Evolutionary conservation across 495 filamentous ascomycete genomes (phyloP).

Genomic region (Gamarada debralockiae): DNA sequence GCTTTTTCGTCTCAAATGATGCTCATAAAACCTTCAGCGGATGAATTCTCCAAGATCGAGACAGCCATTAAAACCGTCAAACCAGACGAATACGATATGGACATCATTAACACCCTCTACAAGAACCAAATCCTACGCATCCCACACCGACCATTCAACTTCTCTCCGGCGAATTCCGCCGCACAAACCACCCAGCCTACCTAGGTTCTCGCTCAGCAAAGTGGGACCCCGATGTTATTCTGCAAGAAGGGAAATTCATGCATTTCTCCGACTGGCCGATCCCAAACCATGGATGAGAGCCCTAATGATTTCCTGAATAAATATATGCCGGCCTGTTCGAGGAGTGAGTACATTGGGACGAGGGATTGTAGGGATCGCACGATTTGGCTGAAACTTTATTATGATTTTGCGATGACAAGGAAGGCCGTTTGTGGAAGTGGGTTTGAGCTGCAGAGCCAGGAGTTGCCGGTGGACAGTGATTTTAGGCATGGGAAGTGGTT

Average conservation of each 20-base stretch:
- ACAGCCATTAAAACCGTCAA: constrained; percentile 30
- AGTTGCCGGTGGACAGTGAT: constrained; percentile 12
- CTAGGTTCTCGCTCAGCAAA: constrained; percentile 41
- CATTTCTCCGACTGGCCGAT: constrained; percentile 71
- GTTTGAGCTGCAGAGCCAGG: constrained; percentile 21
- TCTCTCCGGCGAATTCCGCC: constrained; percentile 54
- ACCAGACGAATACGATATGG: constrained; percentile 50
- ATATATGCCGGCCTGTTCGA: constrained; percentile 18
- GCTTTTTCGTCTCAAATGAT: constrained; percentile 50
- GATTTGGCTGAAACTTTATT: constrained; percentile 60
- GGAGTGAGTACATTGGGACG: constrained; percentile 19
- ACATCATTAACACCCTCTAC: constrained; percentile 57
- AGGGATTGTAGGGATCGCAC: constrained; percentile 38
- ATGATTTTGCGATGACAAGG: constrained; percentile 54
- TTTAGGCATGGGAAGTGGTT: constrained; percentile 18
- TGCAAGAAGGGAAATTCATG: constrained; percentile 58
- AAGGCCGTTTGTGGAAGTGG: constrained; percentile 33
- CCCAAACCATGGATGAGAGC: constrained; percentile 54
- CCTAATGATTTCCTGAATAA: constrained; percentile 17
- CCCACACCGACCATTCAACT: constrained; percentile 60
- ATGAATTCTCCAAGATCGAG: constrained; percentile 39
- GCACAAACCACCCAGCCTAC: constrained; percentile 47
- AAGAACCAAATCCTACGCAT: constrained; percentile 54
- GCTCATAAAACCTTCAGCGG: constrained; percentile 51
- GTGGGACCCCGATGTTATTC: constrained; percentile 58